Percentiles rank a stretch among this genome's conserved stretches.
phyloP scores from a whole-genome alignment of 2,329 filamentous ascomycete species.

The Fusarium buxicola region DNA sequence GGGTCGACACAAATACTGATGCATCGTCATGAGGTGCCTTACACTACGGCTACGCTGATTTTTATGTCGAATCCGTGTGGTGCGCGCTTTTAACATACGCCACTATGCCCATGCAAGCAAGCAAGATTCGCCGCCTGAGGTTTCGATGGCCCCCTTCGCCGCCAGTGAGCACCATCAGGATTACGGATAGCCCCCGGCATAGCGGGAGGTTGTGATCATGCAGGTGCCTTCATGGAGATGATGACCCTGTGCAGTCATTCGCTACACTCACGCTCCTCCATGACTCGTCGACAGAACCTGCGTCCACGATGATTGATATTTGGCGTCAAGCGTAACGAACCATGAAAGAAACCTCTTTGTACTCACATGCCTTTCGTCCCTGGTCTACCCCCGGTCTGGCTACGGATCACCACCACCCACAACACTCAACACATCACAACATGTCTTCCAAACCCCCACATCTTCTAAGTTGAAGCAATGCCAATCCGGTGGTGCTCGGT shows the following conservation, averaged over 20 bases:
- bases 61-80: slow-evolving; percentile 14
- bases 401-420: too few species aligned
- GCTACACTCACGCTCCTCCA: slow-evolving; percentile 21
- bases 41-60: not conserved
- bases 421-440: not conserved
- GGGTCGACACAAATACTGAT: slow-evolving; percentile 13
- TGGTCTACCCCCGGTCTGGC: not conserved
- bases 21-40: not conserved
- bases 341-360: not conserved
- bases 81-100: slow-evolving; percentile 1
- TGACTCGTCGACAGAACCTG: slow-evolving; percentile 28
- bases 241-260: slow-evolving; percentile 27
- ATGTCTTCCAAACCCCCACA: slow-evolving; percentile 26
- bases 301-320: slow-evolving; percentile 2
- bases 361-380: not conserved
- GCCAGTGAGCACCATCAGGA: slow-evolving; percentile 38
- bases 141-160: slow-evolving; percentile 39
- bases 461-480: slow-evolving; percentile 7
- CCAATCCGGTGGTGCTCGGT: slow-evolving; percentile 9
- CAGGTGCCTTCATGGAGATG: slow-evolving; percentile 41
- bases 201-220: slow-evolving; percentile 45
- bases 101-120: slow-evolving; percentile 26
- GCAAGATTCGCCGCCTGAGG: slow-evolving; percentile 43
- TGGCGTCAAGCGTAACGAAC: not conserved
- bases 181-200: slow-evolving; percentile 31